Base-by-base conservation (phyloP, 257 asterid species). In the Gentiana straminea region DNA sequence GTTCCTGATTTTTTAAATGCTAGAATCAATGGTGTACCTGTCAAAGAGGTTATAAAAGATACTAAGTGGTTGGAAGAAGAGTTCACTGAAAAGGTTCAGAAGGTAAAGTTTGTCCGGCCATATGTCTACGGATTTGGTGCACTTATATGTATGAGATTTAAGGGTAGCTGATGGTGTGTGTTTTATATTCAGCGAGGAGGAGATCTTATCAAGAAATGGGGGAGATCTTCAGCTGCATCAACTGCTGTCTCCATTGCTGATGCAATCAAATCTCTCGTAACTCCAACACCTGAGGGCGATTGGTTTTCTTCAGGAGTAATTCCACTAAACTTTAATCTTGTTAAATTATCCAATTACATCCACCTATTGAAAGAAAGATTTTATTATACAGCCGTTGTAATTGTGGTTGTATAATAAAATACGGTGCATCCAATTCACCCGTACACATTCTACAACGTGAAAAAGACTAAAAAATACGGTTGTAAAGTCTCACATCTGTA, bases 181-280 rank as follows among this genome's bases (percentile, higher is more conserved):
- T 32, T 66, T 48, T 9, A 41, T 71, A 54, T 70, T 13, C 86
- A 92, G 99, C 85, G 99, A 81, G 99, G 95, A 38, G 99, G 99
- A 4, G 94, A 49, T 44, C 89, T 92, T 55, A 92, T 92, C 66
- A 61, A 86, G 78, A 92, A 92, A 79, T 92, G 99, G 99, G 99
- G 99, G 70, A 75, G 99, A 73, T 92, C 99, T 36, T 92, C 99
- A 1, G 99, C 99, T 43, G 99, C 97, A 59, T 92, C 99, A n/a
- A 88, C 97, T 52, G 75, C 97, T 58, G 97, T 88, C 53, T 92
- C 97, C 6, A 73, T 92, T 5, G 87, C 75, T 33, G 97, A 92
- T 48, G 95, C 95, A 4, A 92, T 92, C 43, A 86, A 79, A 63
- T 85, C 99, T 58, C 99, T 92, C 1, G 79, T 88, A 36, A 92